Conservation (phyloP, 768 basidiomycete genomes). For the Leccinellum rugosiceps region DNA sequence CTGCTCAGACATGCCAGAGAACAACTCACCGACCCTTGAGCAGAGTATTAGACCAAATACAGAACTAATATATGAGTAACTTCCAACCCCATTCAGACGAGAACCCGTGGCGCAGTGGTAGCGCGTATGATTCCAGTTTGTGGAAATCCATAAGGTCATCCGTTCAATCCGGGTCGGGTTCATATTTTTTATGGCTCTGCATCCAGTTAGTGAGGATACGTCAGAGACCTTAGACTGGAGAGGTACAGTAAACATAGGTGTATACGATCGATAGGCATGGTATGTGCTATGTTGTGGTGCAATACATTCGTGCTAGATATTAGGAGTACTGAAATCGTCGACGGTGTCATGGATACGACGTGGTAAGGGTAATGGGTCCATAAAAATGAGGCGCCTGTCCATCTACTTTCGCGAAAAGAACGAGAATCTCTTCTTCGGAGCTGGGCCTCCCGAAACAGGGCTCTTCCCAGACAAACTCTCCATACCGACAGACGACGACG, state of each 20-base stretch:
- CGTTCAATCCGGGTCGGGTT: conserved; percentile 46
- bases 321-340: conserved; percentile 11
- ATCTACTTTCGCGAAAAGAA: conserved; percentile 32
- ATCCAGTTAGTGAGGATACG: not conserved
- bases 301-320: conserved; percentile 20
- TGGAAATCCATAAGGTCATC: conserved; percentile 41
- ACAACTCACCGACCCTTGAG: not conserved
- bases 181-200: conserved; percentile 9
- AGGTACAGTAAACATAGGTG: conserved; percentile 7
- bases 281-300: conserved; percentile 12
- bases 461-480: conserved; percentile 13
- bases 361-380: conserved; percentile 7
- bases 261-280: conserved; percentile 4
- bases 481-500: conserved; percentile 21
- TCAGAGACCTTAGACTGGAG: not conserved
- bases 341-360: conserved; percentile 15
- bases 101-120: conserved; percentile 40
- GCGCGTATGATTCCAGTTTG: conserved; percentile 41
- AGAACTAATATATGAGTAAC: not conserved
- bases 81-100: not conserved
- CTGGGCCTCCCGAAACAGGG: conserved; percentile 1
- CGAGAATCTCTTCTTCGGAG: conserved; percentile 26
- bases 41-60: not conserved
- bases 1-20: conserved; percentile 1
- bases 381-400: conserved; percentile 2